Evolutionary conservation across 768 basidiomycete genomes (phyloP).

Genomic region (Rhodotorula graminis): DNA sequence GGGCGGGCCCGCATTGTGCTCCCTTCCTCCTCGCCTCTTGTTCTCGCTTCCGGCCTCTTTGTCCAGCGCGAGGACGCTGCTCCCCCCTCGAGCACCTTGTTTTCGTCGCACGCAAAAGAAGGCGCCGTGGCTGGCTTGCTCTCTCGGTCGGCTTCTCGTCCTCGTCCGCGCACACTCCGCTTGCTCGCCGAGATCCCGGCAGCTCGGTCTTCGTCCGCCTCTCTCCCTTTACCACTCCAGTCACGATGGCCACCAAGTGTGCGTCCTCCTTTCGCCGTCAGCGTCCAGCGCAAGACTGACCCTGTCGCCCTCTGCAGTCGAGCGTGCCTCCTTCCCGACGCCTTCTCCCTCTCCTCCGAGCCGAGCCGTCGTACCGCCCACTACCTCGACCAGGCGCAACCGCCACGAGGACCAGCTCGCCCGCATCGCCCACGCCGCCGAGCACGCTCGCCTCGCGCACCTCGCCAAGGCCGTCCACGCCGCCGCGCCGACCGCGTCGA

Average conservation of each 20-base stretch:
- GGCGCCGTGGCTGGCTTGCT: too few relatives aligned
- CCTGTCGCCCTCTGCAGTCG: not conserved
- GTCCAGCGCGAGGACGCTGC: not conserved
- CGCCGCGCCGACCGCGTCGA: not conserved
- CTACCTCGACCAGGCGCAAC: not conserved
- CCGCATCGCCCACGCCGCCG: conserved; percentile 16
- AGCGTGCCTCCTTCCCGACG: not conserved
- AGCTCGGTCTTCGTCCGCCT: not conserved
- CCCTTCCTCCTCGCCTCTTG: not conserved
- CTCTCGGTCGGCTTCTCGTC: not conserved
- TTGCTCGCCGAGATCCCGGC: too few relatives aligned
- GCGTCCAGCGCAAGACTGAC: not conserved
- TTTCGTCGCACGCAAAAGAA: too few relatives aligned
- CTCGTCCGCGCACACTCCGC: not conserved
- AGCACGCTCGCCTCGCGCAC: not conserved
- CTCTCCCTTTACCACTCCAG: not conserved
- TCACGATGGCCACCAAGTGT: not conserved
- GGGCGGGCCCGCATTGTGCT: not conserved
- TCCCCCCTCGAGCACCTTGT: not conserved
- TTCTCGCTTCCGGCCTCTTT: not conserved
- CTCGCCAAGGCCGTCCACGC: conserved; percentile 1
- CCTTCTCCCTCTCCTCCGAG: not conserved
- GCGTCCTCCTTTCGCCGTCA: not conserved
- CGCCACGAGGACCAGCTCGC: not conserved
- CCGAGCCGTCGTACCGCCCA: not conserved